Conservation (phyloP, 2,329 filamentous ascomycete species). For the Paecilomyces formosus region DNA sequence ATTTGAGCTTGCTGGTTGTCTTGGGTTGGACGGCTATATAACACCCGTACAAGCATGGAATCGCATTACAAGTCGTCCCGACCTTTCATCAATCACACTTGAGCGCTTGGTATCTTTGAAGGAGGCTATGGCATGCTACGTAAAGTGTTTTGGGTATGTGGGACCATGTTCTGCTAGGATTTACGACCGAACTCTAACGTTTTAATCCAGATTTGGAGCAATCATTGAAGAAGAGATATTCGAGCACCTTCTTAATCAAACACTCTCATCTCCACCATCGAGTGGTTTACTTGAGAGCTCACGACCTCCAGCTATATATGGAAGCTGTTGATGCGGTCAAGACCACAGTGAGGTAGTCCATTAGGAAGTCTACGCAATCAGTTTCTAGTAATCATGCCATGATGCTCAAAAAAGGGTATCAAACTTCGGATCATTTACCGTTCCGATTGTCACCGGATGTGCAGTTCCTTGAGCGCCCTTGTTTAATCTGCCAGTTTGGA, state of each 20-base stretch:
- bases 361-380: neutral
- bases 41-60: neutral
- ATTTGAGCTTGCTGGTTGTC: neutral
- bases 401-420: too few species aligned
- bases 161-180: neutral
- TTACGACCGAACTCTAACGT: neutral
- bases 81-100: neutral
- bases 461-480: too few species aligned
- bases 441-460: too few species aligned
- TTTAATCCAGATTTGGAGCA: neutral
- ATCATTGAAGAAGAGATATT: neutral
- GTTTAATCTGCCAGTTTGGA: too few species aligned
- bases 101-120: neutral
- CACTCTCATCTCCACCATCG: neutral
- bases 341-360: neutral
- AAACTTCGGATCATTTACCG: too few species aligned
- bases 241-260: neutral
- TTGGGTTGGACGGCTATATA: neutral
- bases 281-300: neutral
- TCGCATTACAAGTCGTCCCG: neutral
- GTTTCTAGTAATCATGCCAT: neutral
- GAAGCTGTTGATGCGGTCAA: neutral
- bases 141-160: neutral
- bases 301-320: neutral
- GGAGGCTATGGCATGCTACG: neutral